Evolutionary conservation across 139 green algal genomes (phyloP), one percentile per base, ranked within the genome.

Genomic region (Chlamydomonas incerta): DNA sequence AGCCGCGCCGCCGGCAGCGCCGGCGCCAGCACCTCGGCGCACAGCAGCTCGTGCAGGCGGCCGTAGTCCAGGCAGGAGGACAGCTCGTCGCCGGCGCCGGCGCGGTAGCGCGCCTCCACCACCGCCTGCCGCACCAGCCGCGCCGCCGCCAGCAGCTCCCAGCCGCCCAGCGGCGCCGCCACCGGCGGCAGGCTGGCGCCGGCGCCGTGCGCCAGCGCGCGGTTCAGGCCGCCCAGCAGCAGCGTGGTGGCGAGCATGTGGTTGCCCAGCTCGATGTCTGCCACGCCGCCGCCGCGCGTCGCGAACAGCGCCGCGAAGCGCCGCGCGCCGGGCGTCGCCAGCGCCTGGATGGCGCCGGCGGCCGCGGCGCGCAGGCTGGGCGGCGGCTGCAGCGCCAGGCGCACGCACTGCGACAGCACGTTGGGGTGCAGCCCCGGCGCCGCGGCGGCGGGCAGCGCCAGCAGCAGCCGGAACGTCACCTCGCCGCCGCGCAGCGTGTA

Each of bases 401-500:
- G 65, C 20, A 85, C 75, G 57, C 84, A 79, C 65, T 83, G 74
- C 23, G 41, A 23, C 74, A 76, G 66, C 41, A 88, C 67, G 46
- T 81, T 82, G 9, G 75, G 75, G 57, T 82, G 84, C 67, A 88
- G 74, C 8, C 34, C 34, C 23, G 52, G 66, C n/a, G 81, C 41
- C 5, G 74, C 74, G 55, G 66, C 35, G 6, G 50, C 60, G 41
- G 84, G 84, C 84, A 88, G 28, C 0, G 84, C 74, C 67, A 88
- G 66, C 41, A 88, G 63, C 33, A 88, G 63, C 20, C 84, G 65
- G 75, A 84, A 88, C 17, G 66, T 82, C 31, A 70, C 50, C 62
- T 81, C 84, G 37, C 52, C 31, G 67, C 74, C 74, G 29, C 74
- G 37, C 35, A 85, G 72, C 11, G 62, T 81, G 84, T 80, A 81